Base-by-base conservation (phyloP, 306 rosid species). In the Inga laurina region DNA sequence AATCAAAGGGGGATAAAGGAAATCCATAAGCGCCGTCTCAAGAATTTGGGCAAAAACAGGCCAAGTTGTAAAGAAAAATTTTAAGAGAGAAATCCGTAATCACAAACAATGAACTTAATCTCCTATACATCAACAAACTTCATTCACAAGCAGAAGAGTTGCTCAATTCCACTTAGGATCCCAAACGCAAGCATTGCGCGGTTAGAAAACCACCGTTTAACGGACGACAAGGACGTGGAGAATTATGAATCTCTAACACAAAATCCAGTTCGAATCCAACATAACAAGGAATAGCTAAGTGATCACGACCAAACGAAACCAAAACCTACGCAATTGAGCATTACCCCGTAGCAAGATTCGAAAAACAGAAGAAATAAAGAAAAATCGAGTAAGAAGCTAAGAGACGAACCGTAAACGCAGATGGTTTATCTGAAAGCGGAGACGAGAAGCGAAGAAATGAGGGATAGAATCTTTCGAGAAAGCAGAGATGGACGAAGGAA, bases 371-470 rank as follows among this genome's bases (percentile, higher is more conserved):
- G 16, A 45, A 78, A 59, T 48, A 22, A 4, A 57, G 39, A 16
- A 59, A 67, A 62, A 30, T 15, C 57, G 59, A 14, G 56, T 22
- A 24, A 51, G 66, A 16, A 65, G 75, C 32, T 64, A 30, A 19
- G 24, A 3, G 30, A n/a, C 8, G 30, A 57, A 57, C 64, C 24
- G 64, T 19, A 57, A 59, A 76, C 68, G 46, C 72, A 10, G 71
- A 62, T 7, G 54, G 61, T 59, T 81, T 87, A 86, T 89, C 89
- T 84, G 46, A 59, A 77, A 78, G 18, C 75, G 68, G 35, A 79
- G 72, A 54, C 79, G 68, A 14, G 73, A 64, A 57, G 19, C 54
- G 76, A 76, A 43, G 76, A 72, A 86, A 83, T 79, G 76, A 49
- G 80, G 81, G 76, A 71, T 27, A 12, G 75, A 43, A 10, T 71